These are phyloP conservation scores for Penicillium freii DNA, from an alignment of 2,329 filamentous ascomycete genomes.

Conservation along the genomic window DNA sequence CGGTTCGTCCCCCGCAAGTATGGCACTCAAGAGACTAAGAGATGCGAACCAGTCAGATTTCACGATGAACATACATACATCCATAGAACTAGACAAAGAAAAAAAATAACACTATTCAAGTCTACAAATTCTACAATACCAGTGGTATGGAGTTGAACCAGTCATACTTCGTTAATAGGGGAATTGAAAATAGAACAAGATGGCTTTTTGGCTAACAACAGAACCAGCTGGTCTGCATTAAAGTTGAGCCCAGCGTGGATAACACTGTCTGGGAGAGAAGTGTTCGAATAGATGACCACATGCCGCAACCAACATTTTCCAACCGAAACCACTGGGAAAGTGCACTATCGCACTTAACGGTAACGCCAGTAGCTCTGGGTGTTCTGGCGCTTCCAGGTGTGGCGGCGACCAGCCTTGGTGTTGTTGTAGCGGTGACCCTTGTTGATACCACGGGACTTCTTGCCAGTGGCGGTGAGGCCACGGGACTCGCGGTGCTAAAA, in stretches of 20 bases:
- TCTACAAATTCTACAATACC: slow-evolving; percentile 13
- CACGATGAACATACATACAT: background rate
- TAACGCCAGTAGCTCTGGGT: slow-evolving; percentile 98
- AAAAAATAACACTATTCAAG: background rate
- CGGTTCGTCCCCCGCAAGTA: background rate
- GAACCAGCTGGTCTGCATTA: slow-evolving; percentile 39
- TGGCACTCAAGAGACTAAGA: background rate
- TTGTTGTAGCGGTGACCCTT: slow-evolving; percentile 99
- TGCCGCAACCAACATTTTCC: slow-evolving; percentile 35
- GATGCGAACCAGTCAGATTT: background rate
- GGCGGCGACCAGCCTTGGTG: slow-evolving; percentile 92
- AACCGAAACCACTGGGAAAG: slow-evolving; percentile 28
- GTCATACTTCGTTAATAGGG: slow-evolving; percentile 41
- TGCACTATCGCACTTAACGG: slow-evolving; percentile 58
- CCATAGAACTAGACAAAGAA: background rate
- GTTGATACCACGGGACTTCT: slow-evolving; percentile 99
- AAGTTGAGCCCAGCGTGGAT: slow-evolving; percentile 33
- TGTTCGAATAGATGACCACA: slow-evolving; percentile 36
- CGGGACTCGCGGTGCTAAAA: slow-evolving; percentile 87
- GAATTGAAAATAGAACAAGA: slow-evolving; percentile 35
- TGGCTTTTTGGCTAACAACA: slow-evolving; percentile 41
- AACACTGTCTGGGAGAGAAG: slow-evolving; percentile 31
- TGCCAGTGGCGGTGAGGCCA: slow-evolving; percentile 96
- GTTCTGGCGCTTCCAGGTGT: slow-evolving; percentile 99
- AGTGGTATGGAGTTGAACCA: slow-evolving; percentile 28